phyloP scores from a whole-genome alignment of 352 stramenopile genomes.

The Phytophthora uliginosa region DNA sequence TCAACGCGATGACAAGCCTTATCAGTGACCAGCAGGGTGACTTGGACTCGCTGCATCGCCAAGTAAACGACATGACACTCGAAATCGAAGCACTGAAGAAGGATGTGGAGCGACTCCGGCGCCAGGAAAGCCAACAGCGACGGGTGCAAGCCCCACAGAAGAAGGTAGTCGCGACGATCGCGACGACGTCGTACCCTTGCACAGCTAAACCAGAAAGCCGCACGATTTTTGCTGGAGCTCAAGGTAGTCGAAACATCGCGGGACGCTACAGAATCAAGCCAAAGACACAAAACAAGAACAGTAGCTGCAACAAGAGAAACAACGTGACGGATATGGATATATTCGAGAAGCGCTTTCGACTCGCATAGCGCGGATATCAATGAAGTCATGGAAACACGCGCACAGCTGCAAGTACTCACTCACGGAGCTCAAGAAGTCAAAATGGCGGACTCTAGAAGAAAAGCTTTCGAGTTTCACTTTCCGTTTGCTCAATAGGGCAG shows the following conservation, averaged over 20 bases:
- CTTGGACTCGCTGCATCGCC: constrained; percentile 25
- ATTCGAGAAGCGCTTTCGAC: constrained; percentile 50
- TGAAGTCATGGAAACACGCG: constrained; percentile 17
- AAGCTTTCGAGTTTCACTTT: constrained; percentile 77
- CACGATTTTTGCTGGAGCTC: neutral
- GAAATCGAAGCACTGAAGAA: constrained; percentile 33
- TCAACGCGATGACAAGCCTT: constrained; percentile 54
- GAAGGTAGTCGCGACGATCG: constrained; percentile 1
- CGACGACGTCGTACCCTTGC: neutral
- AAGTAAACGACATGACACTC: constrained; percentile 24
- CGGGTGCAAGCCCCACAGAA: constrained; percentile 7
- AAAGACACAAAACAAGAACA: constrained; percentile 11
- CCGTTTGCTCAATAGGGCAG: constrained; percentile 85
- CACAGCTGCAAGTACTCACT: constrained; percentile 15
- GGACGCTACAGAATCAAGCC: constrained; percentile 3
- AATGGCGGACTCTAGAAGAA: constrained; percentile 60
- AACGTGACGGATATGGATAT: constrained; percentile 48
- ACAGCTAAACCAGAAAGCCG: constrained; percentile 1
- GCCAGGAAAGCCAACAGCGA: constrained; percentile 17
- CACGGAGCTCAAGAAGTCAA: constrained; percentile 20
- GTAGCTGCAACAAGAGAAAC: constrained; percentile 21
- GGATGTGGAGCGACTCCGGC: constrained; percentile 26
- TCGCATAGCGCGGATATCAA: constrained; percentile 26
- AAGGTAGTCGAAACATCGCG: neutral
- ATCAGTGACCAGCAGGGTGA: constrained; percentile 60